Percentiles rank a stretch among this genome's conserved stretches.
Evolutionary conservation across 345 rosid species (phyloP).

Genomic region (Stellera chamaejasme): DNA sequence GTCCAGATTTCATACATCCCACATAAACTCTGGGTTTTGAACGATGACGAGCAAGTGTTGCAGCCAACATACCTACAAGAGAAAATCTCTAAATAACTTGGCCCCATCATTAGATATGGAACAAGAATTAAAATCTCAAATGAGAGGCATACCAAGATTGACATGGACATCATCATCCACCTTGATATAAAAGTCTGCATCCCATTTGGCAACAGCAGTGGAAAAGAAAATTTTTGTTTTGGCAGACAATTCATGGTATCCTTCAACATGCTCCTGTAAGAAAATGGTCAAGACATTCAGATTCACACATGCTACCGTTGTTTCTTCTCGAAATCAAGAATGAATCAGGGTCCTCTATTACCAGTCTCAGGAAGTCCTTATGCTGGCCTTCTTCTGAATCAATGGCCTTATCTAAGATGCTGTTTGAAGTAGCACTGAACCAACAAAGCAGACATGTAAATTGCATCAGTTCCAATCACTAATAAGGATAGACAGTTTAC

Average conservation of each 20-base stretch:
- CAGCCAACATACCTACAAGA: conserved; percentile 65
- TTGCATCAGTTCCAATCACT: conserved; percentile 10
- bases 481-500: not conserved
- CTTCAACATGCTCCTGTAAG: conserved; percentile 90
- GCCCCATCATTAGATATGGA: not conserved
- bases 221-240: conserved; percentile 91
- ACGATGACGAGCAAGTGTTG: conserved; percentile 85
- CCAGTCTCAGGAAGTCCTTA: conserved; percentile 96
- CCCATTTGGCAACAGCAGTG: conserved; percentile 93
- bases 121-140: not conserved
- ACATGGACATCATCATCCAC: conserved; percentile 99
- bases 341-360: conserved; percentile 17
- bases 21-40: conserved; percentile 86
- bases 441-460: conserved; percentile 9
- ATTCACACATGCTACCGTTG: not conserved
- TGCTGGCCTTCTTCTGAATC: conserved; percentile 95
- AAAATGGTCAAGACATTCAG: conserved; percentile 3
- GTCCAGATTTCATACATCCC: conserved; percentile 99
- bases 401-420: conserved; percentile 93
- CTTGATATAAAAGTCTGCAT: conserved; percentile 88
- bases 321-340: not conserved
- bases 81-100: not conserved
- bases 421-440: conserved; percentile 88
- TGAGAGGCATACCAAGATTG: conserved; percentile 60
- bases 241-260: conserved; percentile 94